phyloP scores from a whole-genome alignment of 2,329 filamentous ascomycete species.

The Graphium sp. region DNA sequence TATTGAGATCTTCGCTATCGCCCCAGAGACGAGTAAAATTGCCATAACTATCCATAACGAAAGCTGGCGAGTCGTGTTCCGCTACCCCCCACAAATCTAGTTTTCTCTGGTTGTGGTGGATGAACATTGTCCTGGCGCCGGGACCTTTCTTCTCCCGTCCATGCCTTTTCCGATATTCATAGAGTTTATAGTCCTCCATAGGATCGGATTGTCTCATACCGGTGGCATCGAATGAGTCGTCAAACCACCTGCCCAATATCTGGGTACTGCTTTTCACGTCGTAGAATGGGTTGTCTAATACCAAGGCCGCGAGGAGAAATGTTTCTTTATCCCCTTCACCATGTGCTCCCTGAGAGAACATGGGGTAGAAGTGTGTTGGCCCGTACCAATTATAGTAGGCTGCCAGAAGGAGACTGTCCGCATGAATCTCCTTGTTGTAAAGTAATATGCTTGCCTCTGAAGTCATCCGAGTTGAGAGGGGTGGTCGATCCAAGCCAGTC shows the following conservation, averaged over 20 bases:
- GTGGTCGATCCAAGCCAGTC: slow-evolving; percentile 14
- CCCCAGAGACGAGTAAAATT: slow-evolving; percentile 12
- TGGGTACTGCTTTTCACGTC: slow-evolving; percentile 16
- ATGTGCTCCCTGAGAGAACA: slow-evolving; percentile 23
- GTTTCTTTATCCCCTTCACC: slow-evolving; percentile 32
- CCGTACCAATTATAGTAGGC: slow-evolving; percentile 40
- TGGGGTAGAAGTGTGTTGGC: slow-evolving; percentile 28
- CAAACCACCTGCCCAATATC: slow-evolving; percentile 14
- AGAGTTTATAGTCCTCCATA: slow-evolving; percentile 11
- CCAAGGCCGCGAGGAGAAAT: slow-evolving; percentile 24
- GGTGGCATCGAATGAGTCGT: slow-evolving; percentile 9
- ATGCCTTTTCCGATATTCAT: slow-evolving; percentile 5
- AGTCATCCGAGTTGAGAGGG: slow-evolving; percentile 14
- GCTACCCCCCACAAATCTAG: slow-evolving; percentile 14
- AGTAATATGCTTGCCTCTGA: slow-evolving; percentile 31
- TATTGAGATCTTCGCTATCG: slow-evolving; percentile 9
- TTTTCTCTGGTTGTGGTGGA: slow-evolving; percentile 19
- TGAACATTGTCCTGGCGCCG: slow-evolving; percentile 13
- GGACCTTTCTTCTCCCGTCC: slow-evolving; percentile 6
- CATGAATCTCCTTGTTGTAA: slow-evolving; percentile 27
- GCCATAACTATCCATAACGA: slow-evolving; percentile 9
- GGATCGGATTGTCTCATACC: slow-evolving; percentile 15
- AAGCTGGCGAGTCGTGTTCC: slow-evolving; percentile 7
- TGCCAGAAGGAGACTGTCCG: slow-evolving; percentile 26
- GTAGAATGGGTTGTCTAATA: slow-evolving; percentile 20